Evolutionary conservation across 2,329 filamentous ascomycete genomes (phyloP).

Genomic region (Trichoderma lentiforme): DNA sequence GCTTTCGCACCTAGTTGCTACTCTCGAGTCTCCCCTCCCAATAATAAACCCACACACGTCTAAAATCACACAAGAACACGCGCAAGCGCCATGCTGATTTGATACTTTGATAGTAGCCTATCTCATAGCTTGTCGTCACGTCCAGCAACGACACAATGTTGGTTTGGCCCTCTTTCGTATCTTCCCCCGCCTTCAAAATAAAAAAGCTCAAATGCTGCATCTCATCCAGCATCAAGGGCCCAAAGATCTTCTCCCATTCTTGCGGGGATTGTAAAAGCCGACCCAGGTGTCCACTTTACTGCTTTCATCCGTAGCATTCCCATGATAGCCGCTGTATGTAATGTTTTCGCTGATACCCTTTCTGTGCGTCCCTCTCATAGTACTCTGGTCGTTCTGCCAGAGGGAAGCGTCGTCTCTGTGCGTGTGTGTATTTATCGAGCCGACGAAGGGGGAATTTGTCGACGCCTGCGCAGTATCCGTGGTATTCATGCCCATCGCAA

Average conservation of each 20-base stretch:
- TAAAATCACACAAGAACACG: constrained; percentile 9
- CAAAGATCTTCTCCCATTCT: neutral
- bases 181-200: neutral
- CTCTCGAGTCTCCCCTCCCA: constrained; percentile 8
- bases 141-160: neutral
- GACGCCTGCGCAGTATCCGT: neutral
- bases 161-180: neutral
- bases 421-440: neutral
- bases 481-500: neutral
- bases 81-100: constrained; percentile 12
- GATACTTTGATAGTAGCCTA: neutral
- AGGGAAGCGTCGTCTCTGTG: neutral
- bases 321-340: neutral
- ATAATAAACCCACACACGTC: neutral
- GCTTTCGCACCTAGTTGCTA: constrained; percentile 15
- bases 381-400: neutral
- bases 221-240: constrained; percentile 3
- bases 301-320: neutral
- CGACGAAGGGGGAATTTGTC: neutral
- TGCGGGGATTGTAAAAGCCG: constrained; percentile 18
- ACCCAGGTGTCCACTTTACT: constrained; percentile 21
- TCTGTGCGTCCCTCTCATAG: neutral
- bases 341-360: constrained; percentile 16
- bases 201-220: neutral
- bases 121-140: neutral